These are phyloP conservation scores for Rhodosporidiobolus sp. DNA, from an alignment of 768 basidiomycete species.

Conservation along the genomic window DNA sequence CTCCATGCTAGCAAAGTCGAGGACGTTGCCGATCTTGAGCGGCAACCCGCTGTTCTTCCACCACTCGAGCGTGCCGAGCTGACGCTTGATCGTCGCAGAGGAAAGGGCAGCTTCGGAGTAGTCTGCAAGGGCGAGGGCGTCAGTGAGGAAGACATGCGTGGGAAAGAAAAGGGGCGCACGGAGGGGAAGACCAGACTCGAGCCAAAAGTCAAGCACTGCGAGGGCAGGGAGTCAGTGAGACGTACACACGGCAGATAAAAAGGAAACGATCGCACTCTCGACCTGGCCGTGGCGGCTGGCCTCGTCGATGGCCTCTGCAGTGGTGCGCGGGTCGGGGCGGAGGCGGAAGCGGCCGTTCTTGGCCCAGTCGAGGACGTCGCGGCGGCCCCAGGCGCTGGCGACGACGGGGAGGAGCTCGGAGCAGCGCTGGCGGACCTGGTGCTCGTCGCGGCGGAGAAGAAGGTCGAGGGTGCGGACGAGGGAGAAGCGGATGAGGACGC, in stretches of 20 bases:
- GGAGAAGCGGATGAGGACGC: slow-evolving; percentile 66
- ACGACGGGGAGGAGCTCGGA: slow-evolving; percentile 62
- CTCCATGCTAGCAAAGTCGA: slow-evolving; percentile 78
- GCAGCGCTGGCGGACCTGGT: slow-evolving; percentile 45
- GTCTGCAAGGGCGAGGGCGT: slow-evolving; percentile 59
- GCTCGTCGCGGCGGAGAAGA: slow-evolving; percentile 57
- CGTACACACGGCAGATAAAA: not conserved
- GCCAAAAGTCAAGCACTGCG: slow-evolving; percentile 77
- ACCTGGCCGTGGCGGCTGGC: slow-evolving; percentile 76
- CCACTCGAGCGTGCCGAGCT: slow-evolving; percentile 75
- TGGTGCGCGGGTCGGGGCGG: slow-evolving; percentile 51
- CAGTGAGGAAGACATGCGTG: not conserved
- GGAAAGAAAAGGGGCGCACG: not conserved
- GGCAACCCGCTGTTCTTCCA: slow-evolving; percentile 64
- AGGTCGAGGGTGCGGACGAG: slow-evolving; percentile 69
- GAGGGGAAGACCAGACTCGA: slow-evolving; percentile 59
- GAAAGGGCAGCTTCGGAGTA: slow-evolving; percentile 78
- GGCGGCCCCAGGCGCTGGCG: slow-evolving; percentile 72
- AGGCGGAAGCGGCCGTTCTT: slow-evolving; percentile 63
- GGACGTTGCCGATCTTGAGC: slow-evolving; percentile 76
- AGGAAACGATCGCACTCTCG: slow-evolving; percentile 46
- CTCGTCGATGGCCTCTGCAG: slow-evolving; percentile 68
- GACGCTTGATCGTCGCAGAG: slow-evolving; percentile 72
- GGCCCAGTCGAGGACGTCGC: slow-evolving; percentile 76
- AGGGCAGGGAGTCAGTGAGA: not conserved